Percentiles rank a stretch among this genome's conserved stretches.
Conservation (phyloP, 768 basidiomycete species). For the Phaeotremella fagi region DNA sequence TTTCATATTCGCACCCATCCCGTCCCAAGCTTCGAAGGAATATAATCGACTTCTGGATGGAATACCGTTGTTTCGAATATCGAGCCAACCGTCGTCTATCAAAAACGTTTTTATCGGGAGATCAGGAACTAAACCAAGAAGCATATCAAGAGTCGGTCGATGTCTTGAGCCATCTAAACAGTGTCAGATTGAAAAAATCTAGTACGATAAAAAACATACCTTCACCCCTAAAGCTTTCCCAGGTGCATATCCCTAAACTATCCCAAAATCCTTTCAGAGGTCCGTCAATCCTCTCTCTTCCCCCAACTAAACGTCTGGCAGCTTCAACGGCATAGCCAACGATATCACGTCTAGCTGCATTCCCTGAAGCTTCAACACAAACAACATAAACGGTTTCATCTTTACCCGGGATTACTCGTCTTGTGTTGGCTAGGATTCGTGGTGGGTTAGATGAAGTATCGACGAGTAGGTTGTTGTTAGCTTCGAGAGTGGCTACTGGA, state of each 20-base stretch:
- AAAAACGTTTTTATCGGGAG: slow-evolving; percentile 32
- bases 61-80: slow-evolving; percentile 4
- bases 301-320: slow-evolving; percentile 13
- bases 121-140: slow-evolving; percentile 15
- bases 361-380: slow-evolving; percentile 3
- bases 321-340: slow-evolving; percentile 20
- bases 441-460: background rate
- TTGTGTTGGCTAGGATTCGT: slow-evolving; percentile 8
- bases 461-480: slow-evolving; percentile 18
- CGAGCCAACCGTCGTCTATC: slow-evolving; percentile 44
- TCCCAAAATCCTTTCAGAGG: slow-evolving; percentile 16
- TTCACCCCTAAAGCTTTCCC: slow-evolving; percentile 20
- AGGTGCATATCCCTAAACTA: slow-evolving; percentile 34
- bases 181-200: background rate
- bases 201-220: slow-evolving; percentile 7
- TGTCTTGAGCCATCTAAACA: slow-evolving; percentile 6
- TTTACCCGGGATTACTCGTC: slow-evolving; percentile 3
- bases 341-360: slow-evolving; percentile 5
- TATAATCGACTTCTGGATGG: background rate
- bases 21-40: slow-evolving; percentile 16
- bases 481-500: slow-evolving; percentile 13
- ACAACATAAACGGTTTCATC: slow-evolving; percentile 14
- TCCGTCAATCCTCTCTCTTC: background rate
- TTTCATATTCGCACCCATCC: slow-evolving; percentile 14
- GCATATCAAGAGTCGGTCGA: slow-evolving; percentile 16